Evolutionary conservation across 2,329 filamentous ascomycete species (phyloP).

Genomic region (Emmonsia crescens): DNA sequence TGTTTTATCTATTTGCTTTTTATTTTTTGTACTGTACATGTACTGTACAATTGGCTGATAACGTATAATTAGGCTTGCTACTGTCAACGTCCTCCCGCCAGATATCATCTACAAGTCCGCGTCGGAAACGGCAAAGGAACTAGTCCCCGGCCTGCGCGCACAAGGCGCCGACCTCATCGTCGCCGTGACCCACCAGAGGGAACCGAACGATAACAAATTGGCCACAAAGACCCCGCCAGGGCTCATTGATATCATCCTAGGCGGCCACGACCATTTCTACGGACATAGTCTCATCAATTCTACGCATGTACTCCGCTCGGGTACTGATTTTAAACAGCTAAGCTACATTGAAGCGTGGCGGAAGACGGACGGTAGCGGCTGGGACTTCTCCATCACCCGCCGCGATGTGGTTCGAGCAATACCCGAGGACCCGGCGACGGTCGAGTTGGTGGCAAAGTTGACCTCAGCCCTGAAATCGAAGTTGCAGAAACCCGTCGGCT

Average conservation of each 20-base stretch:
- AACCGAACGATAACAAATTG: slow-evolving; percentile 82
- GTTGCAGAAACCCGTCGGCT: slow-evolving; percentile 72
- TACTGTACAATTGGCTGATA: neutral
- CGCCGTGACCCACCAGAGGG: slow-evolving; percentile 72
- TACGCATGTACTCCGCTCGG: slow-evolving; percentile 74
- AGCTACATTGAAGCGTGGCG: slow-evolving; percentile 73
- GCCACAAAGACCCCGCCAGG: slow-evolving; percentile 60
- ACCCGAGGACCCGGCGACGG: slow-evolving; percentile 49
- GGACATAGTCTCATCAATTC: slow-evolving; percentile 65
- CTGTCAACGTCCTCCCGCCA: slow-evolving; percentile 76
- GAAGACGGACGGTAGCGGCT: slow-evolving; percentile 42
- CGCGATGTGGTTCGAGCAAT: slow-evolving; percentile 63
- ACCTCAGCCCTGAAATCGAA: slow-evolving; percentile 65
- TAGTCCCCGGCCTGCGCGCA: slow-evolving; percentile 60
- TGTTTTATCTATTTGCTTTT: neutral
- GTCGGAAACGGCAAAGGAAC: slow-evolving; percentile 60
- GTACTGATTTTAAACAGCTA: slow-evolving; percentile 84
- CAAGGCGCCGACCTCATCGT: slow-evolving; percentile 76
- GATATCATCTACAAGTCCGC: slow-evolving; percentile 74
- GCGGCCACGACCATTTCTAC: slow-evolving; percentile 87
- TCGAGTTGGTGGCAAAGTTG: slow-evolving; percentile 54
- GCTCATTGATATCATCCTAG: slow-evolving; percentile 72
- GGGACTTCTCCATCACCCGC: slow-evolving; percentile 69
- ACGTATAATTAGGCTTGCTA: slow-evolving; percentile 65
- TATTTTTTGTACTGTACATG: neutral